These are phyloP conservation scores for Diplotaxis tenuifolia DNA, from an alignment of 345 rosid species.

Conservation along the genomic window DNA sequence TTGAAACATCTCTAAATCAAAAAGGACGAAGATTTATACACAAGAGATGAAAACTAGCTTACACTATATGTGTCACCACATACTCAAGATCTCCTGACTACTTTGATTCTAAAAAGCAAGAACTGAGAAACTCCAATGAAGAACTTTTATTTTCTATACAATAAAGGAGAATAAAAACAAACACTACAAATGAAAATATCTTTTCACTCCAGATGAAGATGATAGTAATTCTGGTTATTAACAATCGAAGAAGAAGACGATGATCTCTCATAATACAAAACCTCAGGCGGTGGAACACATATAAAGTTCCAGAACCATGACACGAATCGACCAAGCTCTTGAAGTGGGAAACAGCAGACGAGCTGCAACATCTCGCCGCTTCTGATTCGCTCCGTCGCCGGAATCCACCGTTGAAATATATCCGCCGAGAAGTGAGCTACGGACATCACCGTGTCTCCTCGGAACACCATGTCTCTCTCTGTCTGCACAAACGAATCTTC, in stretches of 20 bases:
- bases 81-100: background rate
- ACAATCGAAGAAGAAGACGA: conserved; percentile 20
- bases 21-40: background rate
- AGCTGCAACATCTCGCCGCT: conserved; percentile 63
- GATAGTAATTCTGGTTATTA: conserved; percentile 27
- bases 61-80: background rate
- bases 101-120: background rate
- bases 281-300: conserved; percentile 61
- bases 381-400: conserved; percentile 46
- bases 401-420: conserved; percentile 50
- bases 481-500: background rate
- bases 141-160: background rate
- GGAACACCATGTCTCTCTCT: conserved; percentile 59
- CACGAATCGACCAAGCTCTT: conserved; percentile 65
- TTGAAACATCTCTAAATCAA: background rate
- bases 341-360: conserved; percentile 65
- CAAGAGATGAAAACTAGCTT: conserved; percentile 1
- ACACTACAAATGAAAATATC: conserved; percentile 13
- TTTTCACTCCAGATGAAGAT: conserved; percentile 37
- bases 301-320: conserved; percentile 68
- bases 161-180: background rate
- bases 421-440: conserved; percentile 61
- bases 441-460: conserved; percentile 41
- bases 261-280: conserved; percentile 37
- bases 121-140: background rate